phyloP scores from a whole-genome alignment of 306 rosid genomes.

The Pachyrhizus erosus region DNA sequence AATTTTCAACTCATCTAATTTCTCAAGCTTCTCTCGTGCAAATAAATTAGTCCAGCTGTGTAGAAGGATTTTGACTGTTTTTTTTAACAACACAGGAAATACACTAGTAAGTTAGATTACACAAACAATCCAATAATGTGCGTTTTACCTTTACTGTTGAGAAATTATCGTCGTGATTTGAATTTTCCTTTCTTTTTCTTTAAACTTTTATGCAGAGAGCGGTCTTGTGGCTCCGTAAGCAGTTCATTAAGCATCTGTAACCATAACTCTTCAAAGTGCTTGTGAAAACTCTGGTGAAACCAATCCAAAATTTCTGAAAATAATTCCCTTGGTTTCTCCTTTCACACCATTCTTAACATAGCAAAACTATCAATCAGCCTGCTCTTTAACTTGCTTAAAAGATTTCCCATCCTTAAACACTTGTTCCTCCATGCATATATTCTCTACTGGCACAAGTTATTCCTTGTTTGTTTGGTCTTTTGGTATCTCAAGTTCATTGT shows the following conservation, averaged over 20 bases:
- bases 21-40: too few relatives aligned
- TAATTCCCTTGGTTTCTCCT: conserved; percentile 69
- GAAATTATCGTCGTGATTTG: conserved; percentile 29
- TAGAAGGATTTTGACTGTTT: too few relatives aligned
- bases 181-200: conserved; percentile 48
- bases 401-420: conserved; percentile 83
- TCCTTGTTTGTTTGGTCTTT: conserved; percentile 82
- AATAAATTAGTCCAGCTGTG: too few relatives aligned
- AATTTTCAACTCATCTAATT: too few relatives aligned
- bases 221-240: conserved; percentile 55
- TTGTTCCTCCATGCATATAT: conserved; percentile 89
- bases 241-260: conserved; percentile 76
- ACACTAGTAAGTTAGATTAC: not conserved
- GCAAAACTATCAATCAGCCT: conserved; percentile 60
- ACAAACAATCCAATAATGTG: not conserved
- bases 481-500: conserved; percentile 79
- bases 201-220: conserved; percentile 13
- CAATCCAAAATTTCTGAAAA: conserved; percentile 72
- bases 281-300: conserved; percentile 75
- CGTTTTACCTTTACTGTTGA: not conserved
- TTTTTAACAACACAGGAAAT: too few relatives aligned
- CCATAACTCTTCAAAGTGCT: conserved; percentile 54
- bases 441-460: conserved; percentile 60
- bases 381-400: conserved; percentile 56
- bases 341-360: conserved; percentile 69